A percentile compares a stretch with the other conserved stretches of the same genome.
Conservation (phyloP, 2,329 filamentous ascomycete species). For the Neurospora sp. region DNA sequence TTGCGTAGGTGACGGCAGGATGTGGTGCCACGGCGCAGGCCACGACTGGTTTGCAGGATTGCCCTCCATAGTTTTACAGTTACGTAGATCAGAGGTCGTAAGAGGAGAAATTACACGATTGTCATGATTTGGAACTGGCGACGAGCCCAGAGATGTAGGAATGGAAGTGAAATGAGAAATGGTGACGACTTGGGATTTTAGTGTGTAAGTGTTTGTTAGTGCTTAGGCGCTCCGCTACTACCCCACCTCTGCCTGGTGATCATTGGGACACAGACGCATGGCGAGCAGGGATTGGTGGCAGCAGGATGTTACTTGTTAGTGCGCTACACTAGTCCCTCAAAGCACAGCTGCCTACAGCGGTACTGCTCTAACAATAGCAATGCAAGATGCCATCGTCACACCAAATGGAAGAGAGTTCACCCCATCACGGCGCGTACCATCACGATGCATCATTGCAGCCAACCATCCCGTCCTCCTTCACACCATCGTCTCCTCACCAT, state of each 20-base stretch:
- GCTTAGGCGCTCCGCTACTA: not conserved
- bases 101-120: not conserved
- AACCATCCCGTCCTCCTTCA: no score
- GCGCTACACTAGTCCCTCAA: not conserved
- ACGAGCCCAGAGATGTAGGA: not conserved
- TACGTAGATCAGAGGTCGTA: not conserved
- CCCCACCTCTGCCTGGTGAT: not conserved
- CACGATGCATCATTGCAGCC: not conserved
- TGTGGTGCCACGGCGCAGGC: not conserved
- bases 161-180: not conserved
- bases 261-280: not conserved
- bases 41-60: not conserved
- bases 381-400: not conserved
- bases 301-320: not conserved
- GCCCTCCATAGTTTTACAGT: not conserved
- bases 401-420: not conserved
- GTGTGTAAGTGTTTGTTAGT: not conserved
- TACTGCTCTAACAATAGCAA: not conserved
- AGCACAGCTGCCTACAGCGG: not conserved
- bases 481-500: not conserved
- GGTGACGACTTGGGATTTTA: not conserved
- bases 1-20: not conserved
- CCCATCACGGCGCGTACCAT: not conserved
- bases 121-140: not conserved
- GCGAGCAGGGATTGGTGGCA: not conserved